Evolutionary conservation across 2,329 filamentous ascomycete genomes (phyloP), one percentile per base, ranked within the genome.

Genomic region (Fusarium equiseti): DNA sequence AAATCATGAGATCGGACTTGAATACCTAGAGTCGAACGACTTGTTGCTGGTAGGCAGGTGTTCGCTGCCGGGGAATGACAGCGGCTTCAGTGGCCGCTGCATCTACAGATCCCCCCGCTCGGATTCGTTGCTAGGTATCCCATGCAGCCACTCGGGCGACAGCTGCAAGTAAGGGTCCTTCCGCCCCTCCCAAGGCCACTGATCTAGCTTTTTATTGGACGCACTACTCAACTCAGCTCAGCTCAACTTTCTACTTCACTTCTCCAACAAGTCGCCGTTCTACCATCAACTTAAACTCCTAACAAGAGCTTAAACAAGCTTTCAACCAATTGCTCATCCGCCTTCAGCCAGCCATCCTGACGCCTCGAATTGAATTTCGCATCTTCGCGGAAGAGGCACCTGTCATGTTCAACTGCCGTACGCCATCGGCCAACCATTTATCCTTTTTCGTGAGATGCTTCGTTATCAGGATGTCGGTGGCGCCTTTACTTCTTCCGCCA

Each of bases 391-490:
- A 64, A 65, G 59, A 68, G 54, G 59, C 63, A 53, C 45, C 46
- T 64, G 49, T 42, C 49, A 52, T 56, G 13, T 49, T 20, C 50
- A 70, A 71, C 67, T 71, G 63, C 59, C 68, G 68, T 48, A 38
- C 51, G 59, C 63, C 48, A 53, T 59, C 40, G 20, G 29, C 18
- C 44, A 27, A 31, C 46, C n/a, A 38, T 38, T 44, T 9, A 13
- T 42, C 40, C 38, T 27, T 29, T 42, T 42, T 44, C 52, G 8
- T 20, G 26, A 40, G 43, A 40, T 55, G 20, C 13, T 46, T 58
- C 11, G 15, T 24, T 53, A 16, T 50, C 26, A 42, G 45, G 46
- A 20, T 38, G 32, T 48, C 24, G 26, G 59, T 51, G 63, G 68
- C 52, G 35, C 24, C 45, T 52, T 56, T 45, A 20, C 26, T 44